Evolutionary conservation across 768 basidiomycete species (phyloP).

Genomic region (Coprinopsis marcescibilis): DNA sequence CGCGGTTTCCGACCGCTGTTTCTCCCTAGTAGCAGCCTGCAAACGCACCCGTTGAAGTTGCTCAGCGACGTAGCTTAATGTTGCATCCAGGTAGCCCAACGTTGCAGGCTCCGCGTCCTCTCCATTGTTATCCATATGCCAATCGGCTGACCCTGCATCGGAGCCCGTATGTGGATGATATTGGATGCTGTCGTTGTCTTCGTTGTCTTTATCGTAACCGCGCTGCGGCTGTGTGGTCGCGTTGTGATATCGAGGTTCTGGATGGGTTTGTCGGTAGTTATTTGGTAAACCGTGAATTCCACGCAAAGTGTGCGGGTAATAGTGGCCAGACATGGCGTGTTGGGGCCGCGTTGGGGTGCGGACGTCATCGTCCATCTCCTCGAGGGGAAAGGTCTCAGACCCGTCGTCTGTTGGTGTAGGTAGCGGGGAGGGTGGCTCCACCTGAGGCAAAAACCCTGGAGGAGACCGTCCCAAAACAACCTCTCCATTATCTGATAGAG

Average conservation of each 20-base stretch:
- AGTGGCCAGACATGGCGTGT: not conserved
- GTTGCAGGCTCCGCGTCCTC: constrained; percentile 46
- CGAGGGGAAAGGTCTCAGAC: constrained; percentile 7
- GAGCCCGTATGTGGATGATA: not conserved
- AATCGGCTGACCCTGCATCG: not conserved
- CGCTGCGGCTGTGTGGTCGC: not conserved
- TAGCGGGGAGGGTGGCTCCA: constrained; percentile 8
- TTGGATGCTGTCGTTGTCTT: not conserved
- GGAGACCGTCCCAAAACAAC: not conserved
- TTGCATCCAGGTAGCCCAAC: constrained; percentile 67
- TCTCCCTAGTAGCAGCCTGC: constrained; percentile 37
- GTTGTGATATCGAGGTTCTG: not conserved
- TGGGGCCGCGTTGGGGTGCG: not conserved
- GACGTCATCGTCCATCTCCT: not conserved
- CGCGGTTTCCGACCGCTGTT: constrained; percentile 16
- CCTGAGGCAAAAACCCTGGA: constrained; percentile 2
- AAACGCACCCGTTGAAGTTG: constrained; percentile 62
- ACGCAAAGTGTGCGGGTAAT: constrained; percentile 15
- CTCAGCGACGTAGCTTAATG: constrained; percentile 67
- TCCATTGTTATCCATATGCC: constrained; percentile 3
- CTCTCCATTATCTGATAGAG: not conserved
- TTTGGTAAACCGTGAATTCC: constrained; percentile 18
- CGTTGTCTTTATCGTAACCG: not conserved
- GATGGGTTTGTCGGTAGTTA: constrained; percentile 11
- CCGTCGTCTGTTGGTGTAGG: constrained; percentile 7